Base-by-base conservation (phyloP, 495 filamentous ascomycete species). In the Echria macrotheca region DNA sequence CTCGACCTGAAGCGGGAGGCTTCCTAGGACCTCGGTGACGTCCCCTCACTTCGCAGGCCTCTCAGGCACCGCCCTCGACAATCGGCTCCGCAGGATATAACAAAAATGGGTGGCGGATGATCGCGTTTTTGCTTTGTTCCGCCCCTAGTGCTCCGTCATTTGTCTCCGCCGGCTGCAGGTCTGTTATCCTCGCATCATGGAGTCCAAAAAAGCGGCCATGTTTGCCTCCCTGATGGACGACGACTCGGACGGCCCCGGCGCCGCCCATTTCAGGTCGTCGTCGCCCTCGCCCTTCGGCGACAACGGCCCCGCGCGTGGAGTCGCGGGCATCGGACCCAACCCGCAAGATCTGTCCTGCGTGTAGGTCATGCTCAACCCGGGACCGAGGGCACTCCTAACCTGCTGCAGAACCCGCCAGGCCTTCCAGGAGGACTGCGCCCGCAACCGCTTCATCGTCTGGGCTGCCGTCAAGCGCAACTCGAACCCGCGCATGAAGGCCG, bases 401-500 rank as follows among this genome's bases (percentile, higher is more conserved):
- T 43, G 11, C 10, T 37, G 17, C 57, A 75, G 72, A 40, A 65
- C 68, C 48, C 65, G 63, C 48, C 65, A 71, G 38, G 66, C 64
- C 12, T 55, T 61, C 5, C 58, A 59, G 25, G 69, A 74, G 33
- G 69, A 72, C 45, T 76, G 73, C 53, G 69, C 70, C 4, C 56
- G 63, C 22, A 64, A 73, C 46, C 58, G 71, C 24, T 76, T 74
- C 54, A 72, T 74, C 51, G 69, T 72, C 47, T 76, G 72, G 72
- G 68, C 69, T 31, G 71, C 71, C 33, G 64, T 73, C 35, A 73
- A 73, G 51, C 70, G 71, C 57, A 76, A 74, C 52, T 66, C 60
- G 28, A 69, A 62, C n/a, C 41, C 47, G 40, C 66, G 63, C 49
- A 73, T 72, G 61, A 62, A 58, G 23, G 45, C 59, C 4, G 60